Evolutionary conservation across 495 filamentous ascomycete genomes (phyloP).

Genomic region (Saxispiralis lemnorum): DNA sequence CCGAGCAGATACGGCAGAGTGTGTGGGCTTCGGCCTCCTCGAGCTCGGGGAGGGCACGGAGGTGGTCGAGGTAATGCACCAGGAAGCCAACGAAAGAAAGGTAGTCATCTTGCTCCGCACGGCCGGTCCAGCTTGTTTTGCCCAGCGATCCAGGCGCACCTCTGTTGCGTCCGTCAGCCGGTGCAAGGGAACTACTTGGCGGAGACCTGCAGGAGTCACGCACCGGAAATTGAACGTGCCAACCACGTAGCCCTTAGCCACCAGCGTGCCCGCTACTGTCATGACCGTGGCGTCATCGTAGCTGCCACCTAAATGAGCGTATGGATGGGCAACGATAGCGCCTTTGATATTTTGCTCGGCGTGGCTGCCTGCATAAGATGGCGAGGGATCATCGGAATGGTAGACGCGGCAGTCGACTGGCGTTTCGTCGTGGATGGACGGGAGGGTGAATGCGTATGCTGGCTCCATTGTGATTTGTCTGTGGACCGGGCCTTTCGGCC

Average conservation of each 20-base stretch:
- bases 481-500: no score
- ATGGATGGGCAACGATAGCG: slow-evolving; percentile 79
- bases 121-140: slow-evolving; percentile 69
- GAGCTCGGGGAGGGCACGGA: slow-evolving; percentile 10
- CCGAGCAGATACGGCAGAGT: no score
- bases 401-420: slow-evolving; percentile 67
- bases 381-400: slow-evolving; percentile 43
- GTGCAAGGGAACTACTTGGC: neutral
- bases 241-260: slow-evolving; percentile 54
- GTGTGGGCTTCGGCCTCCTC: neutral
- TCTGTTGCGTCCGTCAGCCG: slow-evolving; percentile 27
- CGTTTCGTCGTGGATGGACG: slow-evolving; percentile 62
- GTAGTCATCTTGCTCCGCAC: slow-evolving; percentile 66
- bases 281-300: slow-evolving; percentile 68
- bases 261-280: slow-evolving; percentile 40
- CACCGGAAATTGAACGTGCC: slow-evolving; percentile 90
- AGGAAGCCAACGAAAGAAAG: slow-evolving; percentile 62
- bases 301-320: slow-evolving; percentile 69
- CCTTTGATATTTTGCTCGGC: slow-evolving; percentile 18
- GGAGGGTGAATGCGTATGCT: slow-evolving; percentile 56
- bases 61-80: slow-evolving; percentile 44
- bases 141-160: slow-evolving; percentile 62
- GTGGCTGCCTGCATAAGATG: slow-evolving; percentile 3
- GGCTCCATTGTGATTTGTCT: slow-evolving; percentile 23
- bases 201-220: neutral